Conservation (phyloP, 805 yeast species). For the Starmerella apis region DNA sequence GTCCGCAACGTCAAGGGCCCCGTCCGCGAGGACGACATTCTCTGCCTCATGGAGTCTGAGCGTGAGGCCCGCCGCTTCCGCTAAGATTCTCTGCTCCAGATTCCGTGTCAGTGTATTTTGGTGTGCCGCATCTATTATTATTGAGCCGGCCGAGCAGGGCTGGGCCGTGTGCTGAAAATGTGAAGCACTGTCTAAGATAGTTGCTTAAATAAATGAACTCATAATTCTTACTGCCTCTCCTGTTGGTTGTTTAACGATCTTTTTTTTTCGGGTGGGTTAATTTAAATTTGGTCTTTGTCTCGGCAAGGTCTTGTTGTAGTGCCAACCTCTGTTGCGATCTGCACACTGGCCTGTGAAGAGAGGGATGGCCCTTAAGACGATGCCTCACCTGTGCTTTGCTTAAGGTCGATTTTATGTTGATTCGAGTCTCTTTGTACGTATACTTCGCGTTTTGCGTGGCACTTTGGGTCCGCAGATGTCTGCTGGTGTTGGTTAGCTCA, state of each 20-base stretch:
- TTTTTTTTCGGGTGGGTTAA: not conserved
- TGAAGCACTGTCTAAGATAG: conserved; percentile 1
- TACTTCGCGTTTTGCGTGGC: too few relatives aligned
- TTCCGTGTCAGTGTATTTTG: not conserved
- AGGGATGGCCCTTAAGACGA: too few relatives aligned
- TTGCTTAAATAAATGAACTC: conserved; percentile 8
- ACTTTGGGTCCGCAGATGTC: too few relatives aligned
- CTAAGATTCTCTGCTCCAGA: conserved; percentile 25
- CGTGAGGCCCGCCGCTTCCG: conserved; percentile 76
- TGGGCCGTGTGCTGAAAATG: conserved; percentile 6
- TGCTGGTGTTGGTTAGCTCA: too few relatives aligned
- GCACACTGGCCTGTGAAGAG: too few relatives aligned
- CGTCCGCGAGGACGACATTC: conserved; percentile 95
- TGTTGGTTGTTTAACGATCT: not conserved
- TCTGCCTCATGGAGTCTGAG: conserved; percentile 99
- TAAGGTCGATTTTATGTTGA: too few relatives aligned
- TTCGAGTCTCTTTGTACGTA: too few relatives aligned
- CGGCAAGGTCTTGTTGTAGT: too few relatives aligned
- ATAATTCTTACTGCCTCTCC: conserved; percentile 1
- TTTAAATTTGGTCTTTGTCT: not conserved
- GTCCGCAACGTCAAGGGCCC: conserved; percentile 98
- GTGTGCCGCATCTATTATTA: conserved; percentile 4
- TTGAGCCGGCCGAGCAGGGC: conserved; percentile 10
- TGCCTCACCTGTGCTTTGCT: too few relatives aligned
- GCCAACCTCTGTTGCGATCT: too few relatives aligned